A percentile compares a stretch with the other conserved stretches of the same genome.
Conservation (phyloP, 225 moss, liverwort and hornwort genomes). For the Sphagnum contortum region DNA sequence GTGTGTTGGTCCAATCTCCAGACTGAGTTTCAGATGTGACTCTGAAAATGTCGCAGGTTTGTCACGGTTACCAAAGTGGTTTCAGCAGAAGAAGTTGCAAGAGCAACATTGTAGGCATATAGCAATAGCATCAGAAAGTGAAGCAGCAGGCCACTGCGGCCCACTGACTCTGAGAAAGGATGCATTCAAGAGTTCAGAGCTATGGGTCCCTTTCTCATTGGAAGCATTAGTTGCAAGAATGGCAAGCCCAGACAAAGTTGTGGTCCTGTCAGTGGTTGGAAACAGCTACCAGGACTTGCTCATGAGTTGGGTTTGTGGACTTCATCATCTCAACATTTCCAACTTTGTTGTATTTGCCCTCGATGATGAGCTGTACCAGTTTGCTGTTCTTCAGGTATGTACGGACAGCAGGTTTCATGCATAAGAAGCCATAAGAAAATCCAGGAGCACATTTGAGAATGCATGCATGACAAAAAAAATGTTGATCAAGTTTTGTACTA, state of each 20-base stretch:
- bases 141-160: conserved; percentile 14
- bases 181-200: conserved; percentile 25
- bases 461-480: neutral
- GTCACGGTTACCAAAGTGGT: too few species aligned
- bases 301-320: conserved; percentile 97
- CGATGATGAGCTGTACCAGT: conserved; percentile 78
- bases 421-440: too few species aligned
- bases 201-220: conserved; percentile 44
- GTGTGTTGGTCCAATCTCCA: too few species aligned
- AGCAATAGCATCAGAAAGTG: conserved; percentile 18
- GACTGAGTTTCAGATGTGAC: too few species aligned
- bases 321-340: conserved; percentile 65
- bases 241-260: conserved; percentile 65
- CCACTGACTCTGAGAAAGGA: conserved; percentile 17
- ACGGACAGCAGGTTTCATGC: too few species aligned
- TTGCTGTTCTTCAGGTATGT: conserved; percentile 76
- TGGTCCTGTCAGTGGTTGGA: conserved; percentile 77
- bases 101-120: conserved; percentile 41
- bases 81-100: conserved; percentile 10
- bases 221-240: conserved; percentile 53
- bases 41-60: too few species aligned
- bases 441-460: neutral
- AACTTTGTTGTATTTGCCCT: conserved; percentile 81
- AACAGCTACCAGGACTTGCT: conserved; percentile 90
- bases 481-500: too few species aligned